Evolutionary conservation across 2,329 filamentous ascomycete species (phyloP).

Genomic region (Ascochyta fabae): DNA sequence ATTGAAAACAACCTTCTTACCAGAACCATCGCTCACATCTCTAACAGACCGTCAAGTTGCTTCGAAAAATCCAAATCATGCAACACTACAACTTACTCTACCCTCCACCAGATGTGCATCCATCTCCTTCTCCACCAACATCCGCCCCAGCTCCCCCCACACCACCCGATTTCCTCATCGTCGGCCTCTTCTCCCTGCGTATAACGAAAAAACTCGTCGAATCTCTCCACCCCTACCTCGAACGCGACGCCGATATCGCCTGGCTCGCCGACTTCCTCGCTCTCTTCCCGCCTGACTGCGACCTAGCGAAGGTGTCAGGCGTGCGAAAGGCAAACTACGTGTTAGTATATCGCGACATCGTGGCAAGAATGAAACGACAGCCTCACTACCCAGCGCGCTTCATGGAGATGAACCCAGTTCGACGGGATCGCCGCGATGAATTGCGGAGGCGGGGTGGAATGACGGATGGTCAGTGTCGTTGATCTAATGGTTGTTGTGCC

Average conservation of each 20-base stretch:
- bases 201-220: slow-evolving; percentile 25
- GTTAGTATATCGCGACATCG: slow-evolving; percentile 21
- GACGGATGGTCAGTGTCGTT: slow-evolving; percentile 25
- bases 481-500: too few species aligned
- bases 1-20: too few species aligned
- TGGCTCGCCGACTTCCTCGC: slow-evolving; percentile 32
- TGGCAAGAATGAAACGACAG: slow-evolving; percentile 33
- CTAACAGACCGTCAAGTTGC: too few species aligned
- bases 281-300: slow-evolving; percentile 17
- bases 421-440: background rate
- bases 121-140: background rate
- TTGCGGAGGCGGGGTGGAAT: slow-evolving; percentile 2
- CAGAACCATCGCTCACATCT: background rate
- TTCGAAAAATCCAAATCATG: background rate
- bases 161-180: slow-evolving; percentile 22
- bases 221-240: slow-evolving; percentile 22
- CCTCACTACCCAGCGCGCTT: slow-evolving; percentile 26
- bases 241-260: slow-evolving; percentile 19
- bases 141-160: background rate
- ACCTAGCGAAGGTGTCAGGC: slow-evolving; percentile 29
- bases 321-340: slow-evolving; percentile 22
- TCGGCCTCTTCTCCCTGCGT: slow-evolving; percentile 37
- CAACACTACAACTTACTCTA: background rate
- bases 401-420: slow-evolving; percentile 33
- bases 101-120: slow-evolving; percentile 3